These are phyloP conservation scores for Paramyrothecium roridum DNA, from an alignment of 2,329 filamentous ascomycete species.

Conservation along the genomic window DNA sequence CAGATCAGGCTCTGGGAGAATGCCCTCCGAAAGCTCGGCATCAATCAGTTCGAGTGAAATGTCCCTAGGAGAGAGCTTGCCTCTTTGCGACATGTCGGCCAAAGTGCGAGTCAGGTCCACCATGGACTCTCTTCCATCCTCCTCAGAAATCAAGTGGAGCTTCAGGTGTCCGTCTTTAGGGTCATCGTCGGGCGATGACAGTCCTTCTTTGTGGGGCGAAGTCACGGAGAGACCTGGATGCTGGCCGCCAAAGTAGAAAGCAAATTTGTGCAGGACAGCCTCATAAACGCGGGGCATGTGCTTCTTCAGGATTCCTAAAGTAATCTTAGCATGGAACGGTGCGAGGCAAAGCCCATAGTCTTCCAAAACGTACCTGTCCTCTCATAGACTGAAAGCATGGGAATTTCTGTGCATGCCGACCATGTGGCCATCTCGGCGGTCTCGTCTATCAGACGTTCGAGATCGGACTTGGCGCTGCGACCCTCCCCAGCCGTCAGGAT, in stretches of 20 bases:
- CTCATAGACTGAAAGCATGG: constrained; percentile 87
- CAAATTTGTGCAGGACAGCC: constrained; percentile 74
- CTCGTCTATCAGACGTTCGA: constrained; percentile 85
- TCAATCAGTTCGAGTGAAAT: constrained; percentile 86
- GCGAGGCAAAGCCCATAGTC: not conserved
- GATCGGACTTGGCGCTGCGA: constrained; percentile 64
- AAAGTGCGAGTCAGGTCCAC: constrained; percentile 94
- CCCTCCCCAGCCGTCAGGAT: constrained; percentile 74
- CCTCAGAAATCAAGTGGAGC: constrained; percentile 77
- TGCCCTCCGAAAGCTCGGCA: constrained; percentile 73
- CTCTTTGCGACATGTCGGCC: constrained; percentile 89
- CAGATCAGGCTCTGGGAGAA: constrained; percentile 88
- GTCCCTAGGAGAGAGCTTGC: constrained; percentile 76
- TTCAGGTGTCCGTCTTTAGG: constrained; percentile 40
- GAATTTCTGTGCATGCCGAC: constrained; percentile 87
- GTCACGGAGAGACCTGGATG: constrained; percentile 65
- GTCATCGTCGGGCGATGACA: constrained; percentile 22
- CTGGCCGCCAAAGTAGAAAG: constrained; percentile 79
- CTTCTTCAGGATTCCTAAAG: constrained; percentile 79
- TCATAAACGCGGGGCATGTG: constrained; percentile 84
- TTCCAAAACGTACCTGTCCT: constrained; percentile 64
- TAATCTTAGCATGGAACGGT: constrained; percentile 9
- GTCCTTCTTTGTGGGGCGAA: constrained; percentile 38
- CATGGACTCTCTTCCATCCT: constrained; percentile 89
- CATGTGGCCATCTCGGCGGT: constrained; percentile 89